A percentile compares a stretch with the other conserved stretches of the same genome.
Conservation (phyloP, 352 stramenopile species). For the Phytophthora gonapodyides region DNA sequence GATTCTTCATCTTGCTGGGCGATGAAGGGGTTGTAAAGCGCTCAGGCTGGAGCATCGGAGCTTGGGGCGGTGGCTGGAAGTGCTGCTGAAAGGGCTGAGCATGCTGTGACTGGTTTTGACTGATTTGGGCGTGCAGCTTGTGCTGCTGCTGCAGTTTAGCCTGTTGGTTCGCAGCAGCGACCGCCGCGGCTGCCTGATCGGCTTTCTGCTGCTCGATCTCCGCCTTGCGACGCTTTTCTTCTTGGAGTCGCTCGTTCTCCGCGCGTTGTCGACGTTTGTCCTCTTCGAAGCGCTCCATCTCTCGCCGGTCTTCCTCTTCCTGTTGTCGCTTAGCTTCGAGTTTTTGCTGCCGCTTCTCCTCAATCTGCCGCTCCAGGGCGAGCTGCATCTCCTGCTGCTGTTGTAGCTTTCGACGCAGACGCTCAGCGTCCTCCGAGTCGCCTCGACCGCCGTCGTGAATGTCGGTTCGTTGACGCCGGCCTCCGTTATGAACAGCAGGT, state of each 20-base stretch:
- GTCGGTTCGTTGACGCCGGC: constrained; percentile 31
- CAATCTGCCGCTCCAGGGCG: constrained; percentile 56
- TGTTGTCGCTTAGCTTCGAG: constrained; percentile 54
- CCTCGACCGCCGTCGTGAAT: constrained; percentile 28
- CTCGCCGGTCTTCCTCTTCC: constrained; percentile 62
- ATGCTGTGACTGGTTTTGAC: constrained; percentile 11
- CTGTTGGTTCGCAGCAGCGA: constrained; percentile 41
- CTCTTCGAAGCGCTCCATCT: constrained; percentile 55
- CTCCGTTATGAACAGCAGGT: constrained; percentile 16
- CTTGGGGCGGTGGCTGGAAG: background rate
- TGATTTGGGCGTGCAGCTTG: constrained; percentile 23
- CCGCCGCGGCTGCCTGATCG: constrained; percentile 40
- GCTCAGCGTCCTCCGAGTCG: constrained; percentile 22
- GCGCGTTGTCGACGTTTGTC: constrained; percentile 50
- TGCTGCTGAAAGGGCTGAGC: constrained; percentile 13
- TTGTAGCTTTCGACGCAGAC: constrained; percentile 39
- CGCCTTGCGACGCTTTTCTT: constrained; percentile 55
- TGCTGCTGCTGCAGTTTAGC: constrained; percentile 46
- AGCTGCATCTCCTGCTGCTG: constrained; percentile 58
- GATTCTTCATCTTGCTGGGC: constrained; percentile 34
- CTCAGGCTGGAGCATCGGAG: constrained; percentile 7
- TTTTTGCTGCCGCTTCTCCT: constrained; percentile 70
- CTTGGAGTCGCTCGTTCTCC: constrained; percentile 48
- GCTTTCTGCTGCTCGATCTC: constrained; percentile 48
- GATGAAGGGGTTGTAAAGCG: constrained; percentile 4